Base-by-base conservation (phyloP, 768 basidiomycete genomes). In the Leccinum imitatum region DNA sequence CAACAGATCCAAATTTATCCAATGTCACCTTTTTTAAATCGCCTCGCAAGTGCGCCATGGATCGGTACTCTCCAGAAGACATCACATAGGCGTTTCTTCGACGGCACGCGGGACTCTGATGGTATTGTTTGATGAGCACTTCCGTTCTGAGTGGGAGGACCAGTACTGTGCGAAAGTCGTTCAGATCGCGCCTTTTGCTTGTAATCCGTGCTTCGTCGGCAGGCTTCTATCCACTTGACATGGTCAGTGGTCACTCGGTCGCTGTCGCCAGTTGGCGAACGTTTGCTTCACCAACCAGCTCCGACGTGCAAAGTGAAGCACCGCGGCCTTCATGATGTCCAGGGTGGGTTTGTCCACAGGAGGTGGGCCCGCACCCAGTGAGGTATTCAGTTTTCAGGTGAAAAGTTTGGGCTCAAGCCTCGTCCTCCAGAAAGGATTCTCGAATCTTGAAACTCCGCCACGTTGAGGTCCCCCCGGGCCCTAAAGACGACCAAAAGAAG, bases 171-270 rank as follows among this genome's bases (percentile, higher is more conserved):
- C 2, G 76, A 70, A 17, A 78, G 66, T 13, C 74, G 75, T 37
- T 73, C 68, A 0, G 67, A 64, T 30, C 73, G 69, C 9, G 85
- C 67, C 65, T 82, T 87, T 59, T 80, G 75, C 48, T 82, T 81
- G 69, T 91, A 91, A 4, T 76, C 78, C 27, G 87, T 82, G 58
- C 87, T 84, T 50, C 83, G 82, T 58, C 72, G 74, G 59, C 82
- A 82, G 1, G 89, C 89, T 53, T 88, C 85, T 5, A 79, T 67
- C 81, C 84, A 90, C n/a, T 78, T 82, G 39, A 73, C 78, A 55
- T 77, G 76, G 33, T 30, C 30, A 30, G 30, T 9, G 30, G 30
- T 82, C 81, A 1, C 72, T 72, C 9, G 79, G 63, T 50, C 76
- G 76, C 61, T 79, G 71, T 63, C 77, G 67, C 87, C 87, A 88